These are phyloP conservation scores for Globisporangium nunn DNA, from an alignment of 352 stramenopile genomes.

Conservation along the genomic window DNA sequence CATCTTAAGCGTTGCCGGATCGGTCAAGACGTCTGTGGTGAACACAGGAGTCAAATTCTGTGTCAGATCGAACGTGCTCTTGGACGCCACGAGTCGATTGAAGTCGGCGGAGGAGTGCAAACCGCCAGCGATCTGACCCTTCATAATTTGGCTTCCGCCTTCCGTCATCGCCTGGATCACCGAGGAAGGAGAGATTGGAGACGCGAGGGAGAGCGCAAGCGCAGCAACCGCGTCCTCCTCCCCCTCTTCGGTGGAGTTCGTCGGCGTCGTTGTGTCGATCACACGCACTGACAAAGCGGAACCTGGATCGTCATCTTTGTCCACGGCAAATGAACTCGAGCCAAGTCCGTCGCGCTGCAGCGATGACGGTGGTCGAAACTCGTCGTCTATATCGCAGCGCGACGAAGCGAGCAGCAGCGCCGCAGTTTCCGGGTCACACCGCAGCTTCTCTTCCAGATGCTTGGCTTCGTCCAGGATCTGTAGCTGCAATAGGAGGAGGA, in stretches of 20 bases:
- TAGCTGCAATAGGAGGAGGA: conserved; percentile 1
- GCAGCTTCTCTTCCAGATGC: conserved; percentile 7
- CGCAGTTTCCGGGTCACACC: conserved; percentile 1
- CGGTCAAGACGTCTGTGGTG: conserved; percentile 70
- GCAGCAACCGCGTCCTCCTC: neutral
- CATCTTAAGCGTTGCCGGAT: conserved; percentile 70
- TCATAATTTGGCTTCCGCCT: conserved; percentile 1
- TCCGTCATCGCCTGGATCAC: neutral
- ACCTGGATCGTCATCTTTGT: too few relatives aligned
- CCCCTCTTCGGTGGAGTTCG: neutral
- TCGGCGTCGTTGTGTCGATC: neutral
- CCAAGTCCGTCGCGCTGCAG: neutral
- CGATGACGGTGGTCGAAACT: neutral
- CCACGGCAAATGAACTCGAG: too few relatives aligned
- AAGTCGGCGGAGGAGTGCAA: neutral
- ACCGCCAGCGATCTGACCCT: conserved; percentile 5
- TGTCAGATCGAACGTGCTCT: conserved; percentile 36
- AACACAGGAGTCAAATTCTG: conserved; percentile 76
- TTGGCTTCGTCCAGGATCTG: neutral
- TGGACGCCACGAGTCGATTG: too few relatives aligned
- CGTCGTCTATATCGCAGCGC: neutral
- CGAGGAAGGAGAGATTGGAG: neutral
- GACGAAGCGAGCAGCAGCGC: conserved; percentile 3
- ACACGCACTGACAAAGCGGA: too few relatives aligned
- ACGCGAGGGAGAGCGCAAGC: neutral